phyloP scores from a whole-genome alignment of 2,329 filamentous ascomycete genomes.

The Chalaropsis thielavioides region DNA sequence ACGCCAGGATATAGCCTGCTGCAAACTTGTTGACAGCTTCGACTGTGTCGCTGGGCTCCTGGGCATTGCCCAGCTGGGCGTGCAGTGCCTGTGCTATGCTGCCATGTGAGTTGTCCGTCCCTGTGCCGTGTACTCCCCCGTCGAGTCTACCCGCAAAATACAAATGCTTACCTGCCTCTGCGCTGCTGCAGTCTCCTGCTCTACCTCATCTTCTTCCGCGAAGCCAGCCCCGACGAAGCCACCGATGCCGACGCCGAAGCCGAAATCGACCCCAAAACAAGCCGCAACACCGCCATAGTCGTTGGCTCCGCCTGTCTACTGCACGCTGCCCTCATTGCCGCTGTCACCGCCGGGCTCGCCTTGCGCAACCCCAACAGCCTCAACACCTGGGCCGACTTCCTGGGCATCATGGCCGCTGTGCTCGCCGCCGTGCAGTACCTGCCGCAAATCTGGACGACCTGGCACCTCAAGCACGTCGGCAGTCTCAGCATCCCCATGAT shows the following conservation, averaged over 20 bases:
- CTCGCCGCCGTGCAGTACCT: constrained; percentile 84
- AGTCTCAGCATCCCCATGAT: constrained; percentile 95
- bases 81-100: constrained; percentile 84
- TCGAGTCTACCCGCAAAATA: neutral
- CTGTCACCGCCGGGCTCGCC: constrained; percentile 55
- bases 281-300: constrained; percentile 62
- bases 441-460: constrained; percentile 89
- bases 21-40: constrained; percentile 62
- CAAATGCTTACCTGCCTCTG: neutral
- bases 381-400: constrained; percentile 66
- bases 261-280: constrained; percentile 40
- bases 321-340: constrained; percentile 57
- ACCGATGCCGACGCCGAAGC: constrained; percentile 30
- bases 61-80: constrained; percentile 78
- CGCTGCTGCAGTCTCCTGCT: constrained; percentile 54
- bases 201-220: constrained; percentile 89
- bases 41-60: constrained; percentile 76
- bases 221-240: constrained; percentile 32
- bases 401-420: constrained; percentile 64
- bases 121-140: neutral
- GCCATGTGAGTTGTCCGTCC: constrained; percentile 53
- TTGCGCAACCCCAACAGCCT: constrained; percentile 48
- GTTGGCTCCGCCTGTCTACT: constrained; percentile 60
- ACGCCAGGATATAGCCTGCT: constrained; percentile 71
- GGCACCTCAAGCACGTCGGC: constrained; percentile 67